A percentile compares a stretch with the other conserved stretches of the same genome.
Evolutionary conservation across 1,284 basidiomycete species (phyloP).

Genomic region (Ganoderma boninense): DNA sequence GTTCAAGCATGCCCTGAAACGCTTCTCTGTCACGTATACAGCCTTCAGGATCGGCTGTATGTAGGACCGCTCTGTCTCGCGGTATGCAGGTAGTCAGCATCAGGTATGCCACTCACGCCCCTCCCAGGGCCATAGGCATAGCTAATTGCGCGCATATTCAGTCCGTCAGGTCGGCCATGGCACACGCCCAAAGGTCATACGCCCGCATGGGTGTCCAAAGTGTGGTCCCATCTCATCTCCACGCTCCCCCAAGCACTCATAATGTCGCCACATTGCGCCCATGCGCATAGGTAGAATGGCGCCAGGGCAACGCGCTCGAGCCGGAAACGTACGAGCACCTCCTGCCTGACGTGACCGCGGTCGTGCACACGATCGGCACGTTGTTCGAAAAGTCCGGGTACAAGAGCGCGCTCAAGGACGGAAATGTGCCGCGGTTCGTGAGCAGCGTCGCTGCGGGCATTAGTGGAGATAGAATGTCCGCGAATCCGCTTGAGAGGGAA

Average conservation of each 20-base stretch:
- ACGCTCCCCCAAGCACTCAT: slow-evolving; percentile 8
- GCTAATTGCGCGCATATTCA: slow-evolving; percentile 41
- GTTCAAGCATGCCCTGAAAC: slow-evolving; percentile 23
- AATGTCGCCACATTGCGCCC: not conserved
- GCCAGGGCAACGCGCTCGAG: slow-evolving; percentile 78
- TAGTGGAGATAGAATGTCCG: slow-evolving; percentile 44
- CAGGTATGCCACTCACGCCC: slow-evolving; percentile 60
- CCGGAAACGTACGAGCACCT: slow-evolving; percentile 80
- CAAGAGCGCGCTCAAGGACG: slow-evolving; percentile 74
- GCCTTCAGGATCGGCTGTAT: slow-evolving; percentile 86
- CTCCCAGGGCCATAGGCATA: slow-evolving; percentile 9
- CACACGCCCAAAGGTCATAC: slow-evolving; percentile 88
- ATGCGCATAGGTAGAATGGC: slow-evolving; percentile 78
- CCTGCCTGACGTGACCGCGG: slow-evolving; percentile 72
- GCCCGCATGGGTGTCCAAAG: slow-evolving; percentile 86
- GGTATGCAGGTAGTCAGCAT: slow-evolving; percentile 92
- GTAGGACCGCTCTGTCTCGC: slow-evolving; percentile 83
- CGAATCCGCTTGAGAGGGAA: slow-evolving; percentile 73
- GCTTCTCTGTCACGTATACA: not conserved
- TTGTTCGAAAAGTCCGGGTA: slow-evolving; percentile 87
- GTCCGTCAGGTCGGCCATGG: slow-evolving; percentile 89
- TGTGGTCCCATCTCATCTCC: slow-evolving; percentile 41
- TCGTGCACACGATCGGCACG: slow-evolving; percentile 96
- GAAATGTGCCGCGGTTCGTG: slow-evolving; percentile 64
- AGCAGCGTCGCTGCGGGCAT: slow-evolving; percentile 52